Conservation (phyloP, 23 red algal genomes). For the Gracilaria domingensis region DNA sequence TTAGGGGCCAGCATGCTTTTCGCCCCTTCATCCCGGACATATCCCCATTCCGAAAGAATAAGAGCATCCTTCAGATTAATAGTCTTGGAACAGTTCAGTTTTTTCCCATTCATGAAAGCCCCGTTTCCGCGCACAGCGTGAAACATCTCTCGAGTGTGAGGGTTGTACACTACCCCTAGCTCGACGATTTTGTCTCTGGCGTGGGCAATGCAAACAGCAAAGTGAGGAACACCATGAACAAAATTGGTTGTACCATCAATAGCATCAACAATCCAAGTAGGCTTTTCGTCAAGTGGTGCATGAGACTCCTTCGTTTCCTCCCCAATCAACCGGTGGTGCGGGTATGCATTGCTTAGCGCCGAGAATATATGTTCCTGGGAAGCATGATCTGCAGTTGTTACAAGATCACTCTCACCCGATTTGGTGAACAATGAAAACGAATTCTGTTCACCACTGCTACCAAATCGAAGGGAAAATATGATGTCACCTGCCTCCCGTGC, state of each 20-base stretch:
- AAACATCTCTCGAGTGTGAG: constrained; percentile 80
- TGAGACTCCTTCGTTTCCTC: constrained; percentile 55
- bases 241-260: constrained; percentile 99
- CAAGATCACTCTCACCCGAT: constrained; percentile 58
- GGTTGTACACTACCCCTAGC: constrained; percentile 94
- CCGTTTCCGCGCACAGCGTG: constrained; percentile 68
- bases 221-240: constrained; percentile 80
- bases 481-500: constrained; percentile 41
- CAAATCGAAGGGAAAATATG: constrained; percentile 38
- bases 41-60: constrained; percentile 90
- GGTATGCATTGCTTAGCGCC: constrained; percentile 30
- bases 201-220: constrained; percentile 83
- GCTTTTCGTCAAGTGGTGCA: constrained; percentile 14
- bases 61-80: constrained; percentile 73
- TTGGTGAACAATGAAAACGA: constrained; percentile 25
- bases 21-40: constrained; percentile 73
- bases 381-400: constrained; percentile 68
- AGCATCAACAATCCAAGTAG: constrained; percentile 94
- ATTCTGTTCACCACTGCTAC: not conserved
- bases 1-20: constrained; percentile 76
- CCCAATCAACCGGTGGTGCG: constrained; percentile 45
- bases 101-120: constrained; percentile 81
- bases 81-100: constrained; percentile 35
- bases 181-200: constrained; percentile 44
- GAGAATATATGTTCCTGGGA: constrained; percentile 70